These are phyloP conservation scores for Fraxinus nigra DNA, from an alignment of 305 asterid genomes.

Conservation along the genomic window DNA sequence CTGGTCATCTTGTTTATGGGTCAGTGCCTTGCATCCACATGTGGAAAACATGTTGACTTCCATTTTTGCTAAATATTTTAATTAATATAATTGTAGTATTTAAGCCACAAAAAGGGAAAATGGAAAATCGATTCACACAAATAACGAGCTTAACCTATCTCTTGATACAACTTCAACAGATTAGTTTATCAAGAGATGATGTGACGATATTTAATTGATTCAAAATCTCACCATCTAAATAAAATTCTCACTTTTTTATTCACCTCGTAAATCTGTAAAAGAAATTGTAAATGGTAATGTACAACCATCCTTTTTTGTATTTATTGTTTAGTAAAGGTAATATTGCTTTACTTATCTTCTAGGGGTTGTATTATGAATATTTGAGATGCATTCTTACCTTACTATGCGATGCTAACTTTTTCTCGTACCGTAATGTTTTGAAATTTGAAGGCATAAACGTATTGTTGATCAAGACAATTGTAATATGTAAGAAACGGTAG, in stretches of 20 bases:
- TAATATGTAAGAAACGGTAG: background rate
- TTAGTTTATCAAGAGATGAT: no score
- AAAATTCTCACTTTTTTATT: background rate
- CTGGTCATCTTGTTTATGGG: conserved; percentile 25
- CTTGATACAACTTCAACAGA: background rate
- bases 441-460: background rate
- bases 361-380: background rate
- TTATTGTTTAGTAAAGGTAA: background rate
- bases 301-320: no score
- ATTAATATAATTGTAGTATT: background rate
- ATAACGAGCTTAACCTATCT: background rate
- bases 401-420: background rate
- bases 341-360: background rate
- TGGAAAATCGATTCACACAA: background rate
- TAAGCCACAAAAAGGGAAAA: background rate
- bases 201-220: background rate
- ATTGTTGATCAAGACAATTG: background rate
- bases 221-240: background rate
- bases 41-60: background rate
- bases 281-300: background rate
- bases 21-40: conserved; percentile 30
- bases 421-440: background rate
- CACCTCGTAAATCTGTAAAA: background rate
- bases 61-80: background rate
- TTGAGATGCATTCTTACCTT: background rate